A percentile compares a stretch with the other conserved stretches of the same genome.
Conservation (phyloP, 306 rosid genomes). For the Pueraria montana region DNA sequence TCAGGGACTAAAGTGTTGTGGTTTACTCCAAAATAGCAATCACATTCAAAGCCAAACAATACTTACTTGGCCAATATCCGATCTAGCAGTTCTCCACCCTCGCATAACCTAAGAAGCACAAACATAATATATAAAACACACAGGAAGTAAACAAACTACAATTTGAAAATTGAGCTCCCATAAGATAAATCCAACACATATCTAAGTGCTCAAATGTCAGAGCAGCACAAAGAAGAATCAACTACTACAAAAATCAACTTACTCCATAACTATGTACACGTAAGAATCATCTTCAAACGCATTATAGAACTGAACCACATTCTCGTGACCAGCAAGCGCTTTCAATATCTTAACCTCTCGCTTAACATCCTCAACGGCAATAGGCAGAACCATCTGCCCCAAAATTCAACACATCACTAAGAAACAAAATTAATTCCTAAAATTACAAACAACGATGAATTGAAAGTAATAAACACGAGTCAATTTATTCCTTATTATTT, state of each 20-base stretch:
- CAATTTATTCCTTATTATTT: background rate
- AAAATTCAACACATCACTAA: constrained; percentile 41
- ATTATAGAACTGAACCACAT: constrained; percentile 74
- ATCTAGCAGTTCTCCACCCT: constrained; percentile 92
- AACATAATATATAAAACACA: background rate
- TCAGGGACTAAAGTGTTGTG: background rate
- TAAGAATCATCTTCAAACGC: constrained; percentile 85
- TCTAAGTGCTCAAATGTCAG: background rate
- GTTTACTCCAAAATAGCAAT: background rate
- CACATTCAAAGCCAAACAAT: constrained; percentile 30
- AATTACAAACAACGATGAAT: background rate
- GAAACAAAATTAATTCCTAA: background rate
- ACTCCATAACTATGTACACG: constrained; percentile 92
- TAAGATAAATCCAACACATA: background rate
- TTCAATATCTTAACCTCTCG: constrained; percentile 81
- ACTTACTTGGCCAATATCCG: constrained; percentile 89
- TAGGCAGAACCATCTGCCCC: constrained; percentile 82
- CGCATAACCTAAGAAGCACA: constrained; percentile 67
- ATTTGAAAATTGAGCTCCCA: background rate
- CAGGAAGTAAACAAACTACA: background rate
- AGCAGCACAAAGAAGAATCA: constrained; percentile 1
- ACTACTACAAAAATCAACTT: constrained; percentile 50
- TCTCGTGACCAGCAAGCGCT: constrained; percentile 82
- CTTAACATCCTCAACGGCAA: constrained; percentile 89
- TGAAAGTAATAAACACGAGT: background rate